Conservation (phyloP, 176 grass and related monocot genomes). For the Ensete glaucum region DNA sequence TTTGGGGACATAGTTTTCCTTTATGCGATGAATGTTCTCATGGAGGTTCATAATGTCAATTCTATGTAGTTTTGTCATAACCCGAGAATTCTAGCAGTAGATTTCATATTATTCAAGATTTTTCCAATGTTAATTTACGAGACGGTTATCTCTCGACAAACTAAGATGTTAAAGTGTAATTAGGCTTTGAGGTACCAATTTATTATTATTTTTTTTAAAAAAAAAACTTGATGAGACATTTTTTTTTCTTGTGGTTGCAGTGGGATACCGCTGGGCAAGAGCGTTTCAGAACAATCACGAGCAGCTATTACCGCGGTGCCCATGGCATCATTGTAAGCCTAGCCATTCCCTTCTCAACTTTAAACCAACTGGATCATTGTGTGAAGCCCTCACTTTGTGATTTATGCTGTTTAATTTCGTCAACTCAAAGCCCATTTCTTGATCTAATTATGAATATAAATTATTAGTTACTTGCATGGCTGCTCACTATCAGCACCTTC, state of each 20-base stretch:
- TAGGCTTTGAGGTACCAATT: not conserved
- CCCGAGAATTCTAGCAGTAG: too few species aligned
- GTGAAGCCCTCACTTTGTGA: too few species aligned
- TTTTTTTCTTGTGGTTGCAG: not conserved
- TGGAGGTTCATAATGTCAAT: not conserved
- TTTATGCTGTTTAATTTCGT: too few species aligned
- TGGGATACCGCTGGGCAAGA: constrained; percentile 20
- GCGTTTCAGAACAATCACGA: constrained; percentile 18
- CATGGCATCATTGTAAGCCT: constrained; percentile 20
- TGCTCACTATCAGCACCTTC: not conserved
- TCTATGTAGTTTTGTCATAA: too few species aligned
- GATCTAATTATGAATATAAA: too few species aligned
- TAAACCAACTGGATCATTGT: too few species aligned
- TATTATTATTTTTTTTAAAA: not conserved
- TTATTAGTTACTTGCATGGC: not conserved
- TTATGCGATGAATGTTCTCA: too few species aligned
- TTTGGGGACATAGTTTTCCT: too few species aligned
- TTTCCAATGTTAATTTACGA: not conserved
- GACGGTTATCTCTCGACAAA: not conserved
- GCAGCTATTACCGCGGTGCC: constrained; percentile 16
- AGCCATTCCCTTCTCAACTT: not conserved
- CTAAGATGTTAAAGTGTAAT: not conserved
- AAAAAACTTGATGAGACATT: not conserved
- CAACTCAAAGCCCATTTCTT: too few species aligned
- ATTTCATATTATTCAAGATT: not conserved